Conservation (phyloP, 352 stramenopile species). For the Pythium grandisporangium region DNA sequence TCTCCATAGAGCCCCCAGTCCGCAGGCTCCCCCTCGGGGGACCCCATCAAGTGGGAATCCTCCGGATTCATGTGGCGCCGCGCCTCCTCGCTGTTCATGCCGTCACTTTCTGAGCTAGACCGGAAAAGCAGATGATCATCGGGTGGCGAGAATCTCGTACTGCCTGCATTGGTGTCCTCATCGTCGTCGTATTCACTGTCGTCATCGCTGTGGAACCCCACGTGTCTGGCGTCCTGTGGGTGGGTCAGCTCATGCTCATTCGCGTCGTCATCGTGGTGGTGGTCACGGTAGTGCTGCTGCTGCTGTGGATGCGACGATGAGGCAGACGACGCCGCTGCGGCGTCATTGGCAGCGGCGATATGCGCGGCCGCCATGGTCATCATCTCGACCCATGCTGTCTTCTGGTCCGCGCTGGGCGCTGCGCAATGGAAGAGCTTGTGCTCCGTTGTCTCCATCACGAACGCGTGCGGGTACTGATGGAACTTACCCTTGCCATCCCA, state of each 20-base stretch:
- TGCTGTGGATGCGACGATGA: too few species aligned
- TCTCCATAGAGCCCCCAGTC: constrained; percentile 55
- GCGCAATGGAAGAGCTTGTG: constrained; percentile 72
- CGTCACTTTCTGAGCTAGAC: constrained; percentile 13
- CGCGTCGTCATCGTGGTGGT: constrained; percentile 1
- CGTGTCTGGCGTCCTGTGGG: constrained; percentile 9
- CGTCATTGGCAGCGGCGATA: too few species aligned
- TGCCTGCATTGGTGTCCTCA: constrained; percentile 1
- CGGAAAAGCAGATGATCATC: constrained; percentile 11
- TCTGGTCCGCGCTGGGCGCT: constrained; percentile 32
- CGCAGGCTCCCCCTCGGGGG: constrained; percentile 26
- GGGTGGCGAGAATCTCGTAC: too few species aligned
- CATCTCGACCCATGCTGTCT: constrained; percentile 57
- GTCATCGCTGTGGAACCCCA: constrained; percentile 10
- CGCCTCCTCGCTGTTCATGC: too few species aligned
- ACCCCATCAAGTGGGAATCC: too few species aligned
- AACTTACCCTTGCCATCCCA: constrained; percentile 77
- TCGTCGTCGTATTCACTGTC: constrained; percentile 4
- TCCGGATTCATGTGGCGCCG: too few species aligned
- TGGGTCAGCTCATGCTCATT: constrained; percentile 3
- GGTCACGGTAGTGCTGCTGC: too few species aligned
- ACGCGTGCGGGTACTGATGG: constrained; percentile 60
- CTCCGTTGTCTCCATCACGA: constrained; percentile 63
- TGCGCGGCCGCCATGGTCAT: constrained; percentile 25
- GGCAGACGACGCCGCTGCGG: too few species aligned